Evolutionary conservation across 768 basidiomycete species (phyloP).

Genomic region (Pulveroboletus sp.): DNA sequence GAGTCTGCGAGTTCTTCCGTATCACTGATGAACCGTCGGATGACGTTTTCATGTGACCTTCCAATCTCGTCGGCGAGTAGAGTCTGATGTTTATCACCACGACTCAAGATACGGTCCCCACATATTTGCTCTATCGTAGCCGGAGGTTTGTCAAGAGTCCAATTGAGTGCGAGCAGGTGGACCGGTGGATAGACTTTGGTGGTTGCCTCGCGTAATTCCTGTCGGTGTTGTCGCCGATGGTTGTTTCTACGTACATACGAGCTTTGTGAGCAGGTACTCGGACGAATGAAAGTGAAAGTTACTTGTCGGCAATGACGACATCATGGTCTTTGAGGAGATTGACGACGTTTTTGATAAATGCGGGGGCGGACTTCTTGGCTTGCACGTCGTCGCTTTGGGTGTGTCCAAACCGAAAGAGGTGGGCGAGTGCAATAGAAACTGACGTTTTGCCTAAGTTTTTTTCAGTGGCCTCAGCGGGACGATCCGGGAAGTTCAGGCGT

Average conservation of each 20-base stretch:
- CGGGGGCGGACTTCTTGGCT: constrained; percentile 64
- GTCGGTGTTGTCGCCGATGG: constrained; percentile 78
- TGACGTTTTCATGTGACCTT: constrained; percentile 67
- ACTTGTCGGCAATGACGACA: constrained; percentile 94
- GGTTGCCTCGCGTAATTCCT: constrained; percentile 55
- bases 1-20: constrained; percentile 53
- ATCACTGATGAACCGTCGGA: constrained; percentile 75
- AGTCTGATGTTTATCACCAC: constrained; percentile 84
- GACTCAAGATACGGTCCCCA: constrained; percentile 61
- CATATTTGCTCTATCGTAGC: constrained; percentile 71
- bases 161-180: constrained; percentile 78
- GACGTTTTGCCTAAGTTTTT: constrained; percentile 75
- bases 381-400: constrained; percentile 90
- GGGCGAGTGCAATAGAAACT: constrained; percentile 68
- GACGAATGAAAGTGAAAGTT: constrained; percentile 19
- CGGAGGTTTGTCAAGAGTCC: constrained; percentile 54
- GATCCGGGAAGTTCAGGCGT: neutral
- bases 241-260: constrained; percentile 64
- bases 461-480: neutral
- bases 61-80: constrained; percentile 53
- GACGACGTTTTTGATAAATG: constrained; percentile 70
- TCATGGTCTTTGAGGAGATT: constrained; percentile 55
- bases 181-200: constrained; percentile 45
- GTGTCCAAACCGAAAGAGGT: constrained; percentile 84
- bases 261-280: neutral